Evolutionary conservation across 1,284 basidiomycete species (phyloP).

Genomic region (Naganishia liquefaciens): DNA sequence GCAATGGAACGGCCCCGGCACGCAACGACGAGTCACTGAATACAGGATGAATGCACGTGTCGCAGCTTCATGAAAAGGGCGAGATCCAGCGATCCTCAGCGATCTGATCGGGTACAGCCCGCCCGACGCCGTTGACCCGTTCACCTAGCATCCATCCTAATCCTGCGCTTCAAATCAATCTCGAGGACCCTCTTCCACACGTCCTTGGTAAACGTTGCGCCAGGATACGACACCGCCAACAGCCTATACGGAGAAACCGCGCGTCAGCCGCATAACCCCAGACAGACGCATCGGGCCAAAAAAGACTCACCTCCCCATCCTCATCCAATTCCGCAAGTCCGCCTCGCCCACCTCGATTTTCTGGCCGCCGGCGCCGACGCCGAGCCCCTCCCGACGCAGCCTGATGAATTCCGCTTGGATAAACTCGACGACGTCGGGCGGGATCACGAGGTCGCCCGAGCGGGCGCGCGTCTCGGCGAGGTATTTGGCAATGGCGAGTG

Average conservation of each 20-base stretch:
- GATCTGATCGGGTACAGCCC: too few relatives aligned
- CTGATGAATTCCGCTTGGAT: constrained; percentile 50
- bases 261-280: too few relatives aligned
- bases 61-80: too few relatives aligned
- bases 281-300: neutral
- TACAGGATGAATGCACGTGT: too few relatives aligned
- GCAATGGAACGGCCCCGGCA: too few relatives aligned
- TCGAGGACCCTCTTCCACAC: constrained; percentile 44
- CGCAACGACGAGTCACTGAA: too few relatives aligned
- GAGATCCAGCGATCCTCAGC: neutral
- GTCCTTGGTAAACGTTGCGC: constrained; percentile 37
- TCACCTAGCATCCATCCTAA: constrained; percentile 31
- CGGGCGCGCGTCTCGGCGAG: constrained; percentile 36
- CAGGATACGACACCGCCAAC: constrained; percentile 43
- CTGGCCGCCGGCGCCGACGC: constrained; percentile 35
- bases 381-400: constrained; percentile 38
- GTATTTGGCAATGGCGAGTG: constrained; percentile 39
- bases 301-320: constrained; percentile 41
- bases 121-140: neutral
- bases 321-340: constrained; percentile 48
- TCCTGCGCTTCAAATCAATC: constrained; percentile 42
- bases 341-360: constrained; percentile 38
- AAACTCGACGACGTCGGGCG: constrained; percentile 42
- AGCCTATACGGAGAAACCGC: too few relatives aligned
- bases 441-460: constrained; percentile 41